These are phyloP conservation scores for Escallonia herrerae DNA, from an alignment of 129 eudicot species.

Conservation along the genomic window DNA sequence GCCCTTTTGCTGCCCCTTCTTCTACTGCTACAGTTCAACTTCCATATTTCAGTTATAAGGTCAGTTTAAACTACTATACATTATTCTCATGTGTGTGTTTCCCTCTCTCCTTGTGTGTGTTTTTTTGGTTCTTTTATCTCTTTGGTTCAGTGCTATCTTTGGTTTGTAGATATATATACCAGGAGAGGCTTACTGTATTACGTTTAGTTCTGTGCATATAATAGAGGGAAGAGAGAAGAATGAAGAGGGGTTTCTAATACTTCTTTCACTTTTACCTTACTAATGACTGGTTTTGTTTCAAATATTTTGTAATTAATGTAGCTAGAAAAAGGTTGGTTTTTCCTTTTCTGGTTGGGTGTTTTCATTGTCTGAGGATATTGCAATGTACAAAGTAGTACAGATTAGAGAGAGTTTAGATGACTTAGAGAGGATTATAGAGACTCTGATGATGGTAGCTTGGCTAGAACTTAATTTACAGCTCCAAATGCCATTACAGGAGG, in stretches of 20 bases:
- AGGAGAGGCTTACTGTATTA: background rate
- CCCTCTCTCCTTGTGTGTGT: constrained; percentile 3
- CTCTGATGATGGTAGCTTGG: constrained; percentile 8
- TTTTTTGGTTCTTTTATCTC: background rate
- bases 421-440: background rate
- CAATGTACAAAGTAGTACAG: constrained; percentile 9
- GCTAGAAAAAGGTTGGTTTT: background rate
- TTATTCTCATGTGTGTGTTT: background rate
- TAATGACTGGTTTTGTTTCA: constrained; percentile 9
- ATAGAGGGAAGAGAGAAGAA: background rate
- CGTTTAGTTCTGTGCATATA: background rate
- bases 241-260: constrained; percentile 3
- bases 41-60: constrained; percentile 27
- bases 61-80: constrained; percentile 9
- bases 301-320: background rate
- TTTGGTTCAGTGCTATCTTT: background rate
- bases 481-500: constrained; percentile 28
- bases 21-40: constrained; percentile 10
- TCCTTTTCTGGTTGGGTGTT: background rate
- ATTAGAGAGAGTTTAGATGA: background rate
- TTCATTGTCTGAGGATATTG: background rate
- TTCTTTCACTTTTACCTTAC: background rate
- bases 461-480: constrained; percentile 5
- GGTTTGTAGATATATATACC: background rate
- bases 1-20: background rate